Conservation (phyloP, 75 land plant genomes). For the Picea glauca region DNA sequence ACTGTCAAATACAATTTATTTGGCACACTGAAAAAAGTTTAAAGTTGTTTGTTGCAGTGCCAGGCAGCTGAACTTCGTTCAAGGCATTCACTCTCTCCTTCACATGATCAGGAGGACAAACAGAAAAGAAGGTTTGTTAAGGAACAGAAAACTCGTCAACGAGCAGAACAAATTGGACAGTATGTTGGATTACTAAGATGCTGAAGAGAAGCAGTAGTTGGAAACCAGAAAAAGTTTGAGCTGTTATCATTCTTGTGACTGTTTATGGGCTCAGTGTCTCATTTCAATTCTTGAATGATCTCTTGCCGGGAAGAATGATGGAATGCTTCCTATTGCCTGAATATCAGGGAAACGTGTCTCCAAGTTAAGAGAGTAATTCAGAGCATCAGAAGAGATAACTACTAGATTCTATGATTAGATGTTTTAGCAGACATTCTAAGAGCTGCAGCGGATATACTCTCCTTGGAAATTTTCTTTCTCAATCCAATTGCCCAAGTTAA, state of each 20-base stretch:
- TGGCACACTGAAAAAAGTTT: too few relatives aligned
- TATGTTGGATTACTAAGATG: background rate
- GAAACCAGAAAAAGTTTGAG: background rate
- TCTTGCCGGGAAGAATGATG: background rate
- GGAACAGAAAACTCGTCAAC: slow-evolving; percentile 11
- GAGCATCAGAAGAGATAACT: background rate
- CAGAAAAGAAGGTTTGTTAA: background rate
- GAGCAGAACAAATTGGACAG: background rate
- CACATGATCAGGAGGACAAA: background rate
- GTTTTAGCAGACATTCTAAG: background rate
- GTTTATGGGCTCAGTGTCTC: background rate
- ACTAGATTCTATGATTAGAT: background rate
- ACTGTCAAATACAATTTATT: too few relatives aligned
- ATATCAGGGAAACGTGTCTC: background rate
- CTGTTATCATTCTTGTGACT: background rate
- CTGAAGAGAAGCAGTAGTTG: background rate
- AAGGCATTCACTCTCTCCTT: background rate
- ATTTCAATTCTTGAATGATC: background rate
- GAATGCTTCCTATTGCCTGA: background rate
- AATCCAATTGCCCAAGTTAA: too few relatives aligned
- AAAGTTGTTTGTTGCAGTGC: too few relatives aligned
- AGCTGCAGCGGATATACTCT: background rate
- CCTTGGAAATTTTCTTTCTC: background rate
- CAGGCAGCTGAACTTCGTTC: slow-evolving; percentile 9
- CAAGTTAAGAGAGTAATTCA: background rate